Evolutionary conservation across 495 filamentous ascomycete genomes (phyloP), one percentile per base, ranked within the genome.

Genomic region (Penicillium parvum): DNA sequence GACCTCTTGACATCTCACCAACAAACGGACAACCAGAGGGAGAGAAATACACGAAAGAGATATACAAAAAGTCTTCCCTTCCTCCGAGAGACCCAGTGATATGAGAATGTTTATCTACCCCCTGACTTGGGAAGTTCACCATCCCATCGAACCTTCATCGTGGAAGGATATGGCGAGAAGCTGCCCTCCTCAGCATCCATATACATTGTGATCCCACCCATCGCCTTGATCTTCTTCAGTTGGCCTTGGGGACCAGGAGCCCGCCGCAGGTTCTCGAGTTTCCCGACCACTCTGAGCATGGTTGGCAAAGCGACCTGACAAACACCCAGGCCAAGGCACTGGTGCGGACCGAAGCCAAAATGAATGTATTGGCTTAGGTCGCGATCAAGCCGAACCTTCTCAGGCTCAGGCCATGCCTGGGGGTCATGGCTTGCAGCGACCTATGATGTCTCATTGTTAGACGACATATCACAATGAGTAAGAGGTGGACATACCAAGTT

Each of bases 91-190:
- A n/a, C n/a, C n/a, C n/a, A n/a, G n/a, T n/a, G n/a, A n/a, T n/a
- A n/a, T n/a, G n/a, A n/a, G n/a, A n/a, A n/a, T n/a, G n/a, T n/a
- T n/a, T n/a, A n/a, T n/a, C n/a, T n/a, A n/a, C n/a, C n/a, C n/a
- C n/a, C n/a, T n/a, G n/a, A n/a, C n/a, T n/a, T 29, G 29, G 69
- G 65, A 45, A 72, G 22, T 1, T 64, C 57, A 2, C 72, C 72
- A 52, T 75, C 68, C 70, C 70, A 75, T 37, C 64, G 63, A 5
- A 75, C 58, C 53, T 73, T 75, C 71, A 74, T 83, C 16, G 75
- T 83, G 2, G 76, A 75, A 0, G 86, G 86, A 61, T 86, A 88
- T 1, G 84, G 77, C 49, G 75, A 84, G 52, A 78, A 76, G n/a
- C 68, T 68, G 15, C 81, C 84, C 58, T 83, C 79, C 53, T 90